Conservation (phyloP, 805 yeast genomes). For the Candida coquimbonensis region DNA sequence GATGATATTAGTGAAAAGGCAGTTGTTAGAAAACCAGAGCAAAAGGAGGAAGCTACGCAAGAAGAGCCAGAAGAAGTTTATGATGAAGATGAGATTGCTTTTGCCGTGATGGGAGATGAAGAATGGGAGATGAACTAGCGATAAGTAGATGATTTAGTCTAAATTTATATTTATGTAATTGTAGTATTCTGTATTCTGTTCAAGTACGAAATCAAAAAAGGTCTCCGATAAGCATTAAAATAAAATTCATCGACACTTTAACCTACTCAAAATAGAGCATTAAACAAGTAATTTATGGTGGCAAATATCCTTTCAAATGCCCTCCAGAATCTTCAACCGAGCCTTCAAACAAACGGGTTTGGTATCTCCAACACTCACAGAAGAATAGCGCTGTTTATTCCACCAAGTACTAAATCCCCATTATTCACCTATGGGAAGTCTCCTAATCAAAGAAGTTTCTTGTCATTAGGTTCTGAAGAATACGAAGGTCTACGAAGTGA, state of each 20-base stretch:
- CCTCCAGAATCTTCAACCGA: conserved; percentile 28
- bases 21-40: not conserved
- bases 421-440: conserved; percentile 27
- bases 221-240: no score
- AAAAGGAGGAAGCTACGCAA: not conserved
- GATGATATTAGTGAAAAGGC: conserved; percentile 8
- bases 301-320: conserved; percentile 13
- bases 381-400: conserved; percentile 31
- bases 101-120: no score
- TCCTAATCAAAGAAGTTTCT: conserved; percentile 31
- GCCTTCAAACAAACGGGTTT: conserved; percentile 33
- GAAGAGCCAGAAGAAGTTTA: no score
- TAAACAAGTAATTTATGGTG: conserved; percentile 5
- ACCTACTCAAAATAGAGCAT: not conserved
- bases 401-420: conserved; percentile 36
- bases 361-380: conserved; percentile 36
- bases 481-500: conserved; percentile 22
- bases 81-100: no score
- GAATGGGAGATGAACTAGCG: no score
- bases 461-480: conserved; percentile 34
- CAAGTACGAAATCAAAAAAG: no score
- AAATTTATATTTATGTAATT: no score
- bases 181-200: no score
- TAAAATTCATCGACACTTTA: not conserved
- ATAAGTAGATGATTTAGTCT: no score